Evolutionary conservation across 441 rosid species (phyloP).

Genomic region (Corymbia citriodora): DNA sequence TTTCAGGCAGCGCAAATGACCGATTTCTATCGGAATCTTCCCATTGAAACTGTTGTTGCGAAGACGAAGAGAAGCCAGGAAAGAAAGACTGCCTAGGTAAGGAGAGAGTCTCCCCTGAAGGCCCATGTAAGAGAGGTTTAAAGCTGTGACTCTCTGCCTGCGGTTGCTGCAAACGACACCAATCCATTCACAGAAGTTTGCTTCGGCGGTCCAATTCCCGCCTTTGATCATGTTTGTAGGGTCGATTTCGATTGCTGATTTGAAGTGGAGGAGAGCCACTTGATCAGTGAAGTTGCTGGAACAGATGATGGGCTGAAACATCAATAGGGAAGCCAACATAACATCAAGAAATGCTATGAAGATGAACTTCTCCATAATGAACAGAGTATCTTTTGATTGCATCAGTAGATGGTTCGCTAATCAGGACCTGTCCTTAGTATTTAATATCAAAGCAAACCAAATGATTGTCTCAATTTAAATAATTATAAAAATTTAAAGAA

Average conservation of each 20-base stretch:
- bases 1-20: background rate
- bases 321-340: background rate
- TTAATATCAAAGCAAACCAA: rapidly evolving
- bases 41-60: background rate
- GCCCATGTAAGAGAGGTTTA: background rate
- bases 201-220: background rate
- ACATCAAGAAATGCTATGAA: background rate
- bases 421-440: rapidly evolving
- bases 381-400: background rate
- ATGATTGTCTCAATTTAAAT: background rate
- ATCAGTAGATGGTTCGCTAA: background rate
- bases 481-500: too few relatives aligned
- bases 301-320: background rate
- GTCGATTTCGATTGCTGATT: background rate
- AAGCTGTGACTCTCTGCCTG: background rate
- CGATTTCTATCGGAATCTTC: background rate
- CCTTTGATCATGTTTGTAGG: background rate
- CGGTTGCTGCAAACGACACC: background rate
- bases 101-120: background rate
- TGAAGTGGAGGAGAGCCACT: background rate
- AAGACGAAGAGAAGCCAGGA: background rate
- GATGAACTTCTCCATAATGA: background rate
- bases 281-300: background rate
- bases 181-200: background rate
- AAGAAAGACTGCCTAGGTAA: background rate